phyloP scores from a whole-genome alignment of 2,329 filamentous ascomycete genomes.

The Teratosphaeria zuluensis region DNA sequence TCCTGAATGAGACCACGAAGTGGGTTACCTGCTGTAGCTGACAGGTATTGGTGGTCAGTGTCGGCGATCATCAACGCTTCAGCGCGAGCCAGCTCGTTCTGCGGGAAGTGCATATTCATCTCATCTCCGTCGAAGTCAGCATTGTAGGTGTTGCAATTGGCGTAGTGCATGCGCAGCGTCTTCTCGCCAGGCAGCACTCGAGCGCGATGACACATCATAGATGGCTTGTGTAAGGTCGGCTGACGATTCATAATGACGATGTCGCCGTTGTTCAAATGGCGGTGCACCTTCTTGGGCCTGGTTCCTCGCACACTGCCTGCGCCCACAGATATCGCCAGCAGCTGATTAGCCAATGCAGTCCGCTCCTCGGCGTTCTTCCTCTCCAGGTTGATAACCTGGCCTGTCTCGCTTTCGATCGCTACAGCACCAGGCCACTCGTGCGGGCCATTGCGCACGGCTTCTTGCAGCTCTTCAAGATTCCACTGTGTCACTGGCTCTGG shows the following conservation, averaged over 20 bases:
- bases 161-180: slow-evolving; percentile 98
- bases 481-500: slow-evolving; percentile 95
- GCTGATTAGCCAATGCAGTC: slow-evolving; percentile 79
- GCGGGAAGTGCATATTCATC: slow-evolving; percentile 99
- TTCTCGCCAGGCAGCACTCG: slow-evolving; percentile 88
- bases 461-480: slow-evolving; percentile 91
- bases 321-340: slow-evolving; percentile 63
- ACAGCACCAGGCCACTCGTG: slow-evolving; percentile 91
- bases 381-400: slow-evolving; percentile 77
- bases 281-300: slow-evolving; percentile 90
- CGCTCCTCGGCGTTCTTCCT: slow-evolving; percentile 84
- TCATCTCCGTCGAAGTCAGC: slow-evolving; percentile 99
- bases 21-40: slow-evolving; percentile 85
- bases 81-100: slow-evolving; percentile 87
- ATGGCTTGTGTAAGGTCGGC: slow-evolving; percentile 94
- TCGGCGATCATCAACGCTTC: slow-evolving; percentile 91
- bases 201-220: slow-evolving; percentile 96
- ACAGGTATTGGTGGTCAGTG: slow-evolving; percentile 94
- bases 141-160: slow-evolving; percentile 99
- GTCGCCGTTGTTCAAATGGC: slow-evolving; percentile 92
- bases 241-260: slow-evolving; percentile 98
- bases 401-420: slow-evolving; percentile 91
- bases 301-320: slow-evolving; percentile 58
- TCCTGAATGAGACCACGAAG: slow-evolving; percentile 95
- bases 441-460: slow-evolving; percentile 89